Evolutionary conservation across 805 yeast genomes (phyloP).

Genomic region (Starmerella bacillaris): DNA sequence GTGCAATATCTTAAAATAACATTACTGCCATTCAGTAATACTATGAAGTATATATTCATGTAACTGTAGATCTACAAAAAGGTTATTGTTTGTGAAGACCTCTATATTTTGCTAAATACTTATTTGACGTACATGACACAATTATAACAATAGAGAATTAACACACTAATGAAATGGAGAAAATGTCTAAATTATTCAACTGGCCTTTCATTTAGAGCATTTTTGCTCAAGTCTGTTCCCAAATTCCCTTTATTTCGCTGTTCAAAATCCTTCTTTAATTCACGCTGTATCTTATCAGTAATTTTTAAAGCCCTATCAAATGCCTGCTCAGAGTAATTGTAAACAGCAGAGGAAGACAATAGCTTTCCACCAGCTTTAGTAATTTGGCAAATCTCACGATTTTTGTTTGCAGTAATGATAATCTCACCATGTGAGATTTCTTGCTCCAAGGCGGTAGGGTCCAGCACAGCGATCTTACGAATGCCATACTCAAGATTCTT

Average conservation of each 20-base stretch:
- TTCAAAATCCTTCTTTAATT: slow-evolving; percentile 38
- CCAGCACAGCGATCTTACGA: slow-evolving; percentile 26
- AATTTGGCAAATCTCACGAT: slow-evolving; percentile 78
- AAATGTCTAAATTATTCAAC: too few species aligned
- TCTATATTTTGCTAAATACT: too few species aligned
- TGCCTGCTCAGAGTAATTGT: slow-evolving; percentile 55
- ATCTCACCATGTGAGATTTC: slow-evolving; percentile 55
- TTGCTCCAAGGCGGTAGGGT: slow-evolving; percentile 66
- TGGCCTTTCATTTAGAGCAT: not conserved
- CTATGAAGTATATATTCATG: too few species aligned
- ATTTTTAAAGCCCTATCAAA: slow-evolving; percentile 40
- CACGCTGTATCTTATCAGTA: slow-evolving; percentile 43
- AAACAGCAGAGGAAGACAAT: slow-evolving; percentile 48
- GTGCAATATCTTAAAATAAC: too few species aligned
- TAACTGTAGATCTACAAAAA: too few species aligned
- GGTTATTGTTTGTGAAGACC: too few species aligned
- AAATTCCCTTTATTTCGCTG: slow-evolving; percentile 28
- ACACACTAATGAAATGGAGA: too few species aligned
- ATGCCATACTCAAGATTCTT: slow-evolving; percentile 28
- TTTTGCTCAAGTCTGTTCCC: not conserved
- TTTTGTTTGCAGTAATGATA: slow-evolving; percentile 74
- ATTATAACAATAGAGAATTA: too few species aligned
- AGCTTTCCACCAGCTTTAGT: slow-evolving; percentile 81
- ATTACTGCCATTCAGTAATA: too few species aligned
- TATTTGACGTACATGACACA: too few species aligned